Percentiles rank a stretch among this genome's conserved stretches.
These are phyloP conservation scores for Cladorrhinum sp. DNA, from an alignment of 2,329 filamentous ascomycete genomes.

Conservation along the genomic window DNA sequence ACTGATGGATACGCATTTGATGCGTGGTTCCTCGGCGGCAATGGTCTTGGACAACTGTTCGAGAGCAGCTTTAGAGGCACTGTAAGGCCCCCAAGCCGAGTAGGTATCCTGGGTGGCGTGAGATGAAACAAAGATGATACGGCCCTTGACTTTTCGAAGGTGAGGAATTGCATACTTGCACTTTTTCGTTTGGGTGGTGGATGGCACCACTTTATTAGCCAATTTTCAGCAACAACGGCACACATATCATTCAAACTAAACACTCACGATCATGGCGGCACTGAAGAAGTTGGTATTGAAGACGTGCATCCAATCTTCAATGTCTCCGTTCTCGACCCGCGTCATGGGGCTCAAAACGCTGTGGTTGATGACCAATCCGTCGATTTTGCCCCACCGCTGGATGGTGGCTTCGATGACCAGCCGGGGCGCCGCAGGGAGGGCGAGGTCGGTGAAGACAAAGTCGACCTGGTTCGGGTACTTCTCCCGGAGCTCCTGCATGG, in stretches of 20 bases:
- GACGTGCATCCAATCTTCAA: conserved; percentile 69
- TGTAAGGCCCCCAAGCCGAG: conserved; percentile 75
- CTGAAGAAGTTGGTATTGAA: conserved; percentile 91
- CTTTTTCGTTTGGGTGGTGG: conserved; percentile 39
- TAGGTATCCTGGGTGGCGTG: conserved; percentile 69
- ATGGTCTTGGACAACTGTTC: conserved; percentile 76
- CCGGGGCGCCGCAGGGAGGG: conserved; percentile 39
- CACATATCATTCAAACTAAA: no score
- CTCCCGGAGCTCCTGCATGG: conserved; percentile 50
- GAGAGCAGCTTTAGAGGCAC: conserved; percentile 76
- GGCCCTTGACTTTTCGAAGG: conserved; percentile 66
- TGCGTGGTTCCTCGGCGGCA: conserved; percentile 70
- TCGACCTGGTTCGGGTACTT: conserved; percentile 53
- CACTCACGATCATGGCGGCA: conserved; percentile 68
- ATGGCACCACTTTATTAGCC: not conserved
- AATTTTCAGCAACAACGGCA: not conserved
- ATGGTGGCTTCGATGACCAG: conserved; percentile 65
- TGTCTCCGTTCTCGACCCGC: conserved; percentile 62
- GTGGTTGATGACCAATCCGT: conserved; percentile 86
- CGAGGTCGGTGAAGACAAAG: conserved; percentile 54
- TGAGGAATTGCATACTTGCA: conserved; percentile 67
- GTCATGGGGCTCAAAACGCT: conserved; percentile 74
- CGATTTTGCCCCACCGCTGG: conserved; percentile 66
- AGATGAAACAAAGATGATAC: conserved; percentile 75
- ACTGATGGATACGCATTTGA: conserved; percentile 69